Evolutionary conservation across 2,329 filamentous ascomycete genomes (phyloP), one percentile per base, ranked within the genome.

Genomic region (Calonectria naviculata): DNA sequence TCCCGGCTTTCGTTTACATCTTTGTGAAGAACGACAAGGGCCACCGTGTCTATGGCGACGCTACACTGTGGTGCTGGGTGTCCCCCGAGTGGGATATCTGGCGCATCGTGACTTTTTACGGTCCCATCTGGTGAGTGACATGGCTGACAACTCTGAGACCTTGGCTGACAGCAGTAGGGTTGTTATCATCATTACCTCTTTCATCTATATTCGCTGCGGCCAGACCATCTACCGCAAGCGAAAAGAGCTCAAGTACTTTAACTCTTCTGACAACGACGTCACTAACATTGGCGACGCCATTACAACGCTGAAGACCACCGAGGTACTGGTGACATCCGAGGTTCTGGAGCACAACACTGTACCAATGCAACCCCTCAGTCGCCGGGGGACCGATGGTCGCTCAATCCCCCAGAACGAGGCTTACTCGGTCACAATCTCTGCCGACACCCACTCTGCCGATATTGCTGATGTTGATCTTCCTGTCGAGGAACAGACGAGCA

Each of bases 21-120:
- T 93, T 94, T 68, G 83, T 95, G 65, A 85, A 86, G 68, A 87
- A 87, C 56, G 76, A 80, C 0, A 83, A 85, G 28, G 89, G 90
- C 6, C 67, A 76, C 21, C 88, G 86, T 4, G 88, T 96, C 64
- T 95, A 95, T 79, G 94, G 94, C 1, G 88, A 93, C 75, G 94
- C 94, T 31, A 90, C 89, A 1, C 83, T 97, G 26, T 97, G 94
- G 94, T 97, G 94, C 80, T 97, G 94, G 94, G 87, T 97, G 21
- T 84, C 87, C 2, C 79, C 84, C 3, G 83, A 89, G 5, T 95
- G 92, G 89, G 92, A 94, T 67, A 88, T 92, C 69, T 90, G 94
- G 81, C 92, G 94, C 44, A 91, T 97, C 68, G 89, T 90, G 4
- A 89, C 91, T 31, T 96, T 95, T 80, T 97, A 97, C 77, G 92